phyloP scores from a whole-genome alignment of 805 yeast genomes.

The Monosporozyma solicola region DNA sequence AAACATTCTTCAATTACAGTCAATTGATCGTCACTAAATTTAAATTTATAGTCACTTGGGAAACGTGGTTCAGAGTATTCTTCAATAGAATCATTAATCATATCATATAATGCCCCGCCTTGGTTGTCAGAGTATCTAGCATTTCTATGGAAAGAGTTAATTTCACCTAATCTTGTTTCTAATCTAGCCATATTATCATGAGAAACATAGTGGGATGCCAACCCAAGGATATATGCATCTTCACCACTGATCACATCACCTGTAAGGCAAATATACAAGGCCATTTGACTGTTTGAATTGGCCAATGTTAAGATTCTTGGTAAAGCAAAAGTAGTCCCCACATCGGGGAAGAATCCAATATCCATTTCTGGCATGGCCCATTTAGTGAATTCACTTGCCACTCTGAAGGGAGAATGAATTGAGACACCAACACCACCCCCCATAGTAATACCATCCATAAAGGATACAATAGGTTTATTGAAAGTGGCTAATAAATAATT shows the following conservation, averaged over 20 bases:
- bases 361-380: slow-evolving; percentile 98
- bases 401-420: slow-evolving; percentile 83
- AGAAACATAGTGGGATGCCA: slow-evolving; percentile 85
- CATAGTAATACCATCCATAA: slow-evolving; percentile 91
- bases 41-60: slow-evolving; percentile 55
- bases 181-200: slow-evolving; percentile 54
- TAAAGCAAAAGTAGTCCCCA: slow-evolving; percentile 84
- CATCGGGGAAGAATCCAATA: slow-evolving; percentile 94
- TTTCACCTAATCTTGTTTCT: slow-evolving; percentile 53
- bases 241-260: slow-evolving; percentile 69
- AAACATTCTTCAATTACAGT: slow-evolving; percentile 63
- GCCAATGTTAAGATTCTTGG: slow-evolving; percentile 46
- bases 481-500: slow-evolving; percentile 75
- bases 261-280: slow-evolving; percentile 78
- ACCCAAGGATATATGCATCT: slow-evolving; percentile 76
- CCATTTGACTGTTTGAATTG: slow-evolving; percentile 59
- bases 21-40: slow-evolving; percentile 47
- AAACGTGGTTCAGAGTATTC: slow-evolving; percentile 59
- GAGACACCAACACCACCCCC: slow-evolving; percentile 96
- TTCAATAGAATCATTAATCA: slow-evolving; percentile 65
- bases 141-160: slow-evolving; percentile 30
- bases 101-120: slow-evolving; percentile 19
- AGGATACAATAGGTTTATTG: slow-evolving; percentile 74
- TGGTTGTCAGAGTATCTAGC: neutral
- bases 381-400: slow-evolving; percentile 85